These are phyloP conservation scores for Blastobotrys ciferrii DNA, from an alignment of 1,139 yeast species.

Conservation along the genomic window DNA sequence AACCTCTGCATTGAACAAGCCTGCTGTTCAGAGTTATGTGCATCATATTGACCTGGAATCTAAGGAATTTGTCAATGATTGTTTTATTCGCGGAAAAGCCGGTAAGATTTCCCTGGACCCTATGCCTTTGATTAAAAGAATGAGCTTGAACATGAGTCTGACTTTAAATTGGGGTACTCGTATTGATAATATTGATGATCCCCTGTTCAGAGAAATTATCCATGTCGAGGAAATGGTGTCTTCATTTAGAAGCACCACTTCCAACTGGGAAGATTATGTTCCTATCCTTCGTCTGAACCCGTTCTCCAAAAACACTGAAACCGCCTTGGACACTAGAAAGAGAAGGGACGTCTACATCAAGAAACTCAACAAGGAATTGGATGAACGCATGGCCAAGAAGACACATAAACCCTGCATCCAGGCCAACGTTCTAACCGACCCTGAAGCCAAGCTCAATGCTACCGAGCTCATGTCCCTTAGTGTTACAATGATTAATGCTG, in stretches of 20 bases:
- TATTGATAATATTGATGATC: slow-evolving; percentile 44
- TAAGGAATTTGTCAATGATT: slow-evolving; percentile 21
- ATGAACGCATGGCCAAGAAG: slow-evolving; percentile 24
- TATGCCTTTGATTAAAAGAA: slow-evolving; percentile 44
- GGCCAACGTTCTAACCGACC: slow-evolving; percentile 41
- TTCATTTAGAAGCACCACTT: slow-evolving; percentile 57
- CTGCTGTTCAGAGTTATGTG: slow-evolving; percentile 35
- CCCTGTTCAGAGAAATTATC: slow-evolving; percentile 54
- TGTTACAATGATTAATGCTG: slow-evolving; percentile 74
- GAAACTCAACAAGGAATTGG: slow-evolving; percentile 31
- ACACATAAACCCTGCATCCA: slow-evolving; percentile 42
- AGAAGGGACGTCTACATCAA: slow-evolving; percentile 54
- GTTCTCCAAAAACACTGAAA: slow-evolving; percentile 26
- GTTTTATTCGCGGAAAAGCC: slow-evolving; percentile 15
- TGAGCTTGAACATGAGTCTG: slow-evolving; percentile 55
- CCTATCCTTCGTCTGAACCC: slow-evolving; percentile 48
- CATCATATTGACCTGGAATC: slow-evolving; percentile 48
- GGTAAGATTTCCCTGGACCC: slow-evolving; percentile 41
- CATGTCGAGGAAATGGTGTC: slow-evolving; percentile 64
- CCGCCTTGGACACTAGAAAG: slow-evolving; percentile 42
- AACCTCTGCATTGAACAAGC: slow-evolving; percentile 48
- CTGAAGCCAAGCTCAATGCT: slow-evolving; percentile 30
- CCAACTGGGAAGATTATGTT: slow-evolving; percentile 60
- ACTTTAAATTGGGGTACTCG: slow-evolving; percentile 58
- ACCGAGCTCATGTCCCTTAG: slow-evolving; percentile 59